Base-by-base conservation (phyloP, 345 rosid genomes). In the Boechera retrofracta region DNA sequence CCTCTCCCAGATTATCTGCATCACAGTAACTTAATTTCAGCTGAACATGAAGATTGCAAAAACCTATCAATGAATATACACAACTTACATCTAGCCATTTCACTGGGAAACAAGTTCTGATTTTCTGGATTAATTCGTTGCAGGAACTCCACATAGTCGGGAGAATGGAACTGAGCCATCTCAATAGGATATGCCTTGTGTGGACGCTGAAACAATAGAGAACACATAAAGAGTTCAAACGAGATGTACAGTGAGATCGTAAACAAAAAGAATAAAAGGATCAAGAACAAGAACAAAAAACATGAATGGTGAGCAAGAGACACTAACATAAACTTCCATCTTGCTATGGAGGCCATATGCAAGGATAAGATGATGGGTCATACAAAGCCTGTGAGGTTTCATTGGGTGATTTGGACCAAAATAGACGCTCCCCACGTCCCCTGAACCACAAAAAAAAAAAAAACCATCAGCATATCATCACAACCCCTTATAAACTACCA, bases 301-400 rank as follows among this genome's bases (percentile, higher is more conserved):
- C 59, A 31, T 44, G 54, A 33, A 52, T 31, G n/a, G 57, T 35
- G 58, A 61, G 18, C 57, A 79, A 54, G 39, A 80, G 64, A 13
- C 42, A 85, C 98, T 64, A 15, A 89, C 98, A 84, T 89, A 93
- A 77, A 96, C 80, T 83, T 95, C 97, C 99, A 96, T 96, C 84
- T 91, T 93, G 83, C 77, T 82, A 80, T 96, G 98, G 45, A 96
- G 98, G 2, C 90, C 96, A 71, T 96, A 96, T 6, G 97, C 81
- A 69, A 96, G 99, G 44, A 96, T 93, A 42, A 96, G 91, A 86
- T 96, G 99, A 79, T 93, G 99, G 1, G 98, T 93, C 98, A 96
- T 93, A 71, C 99, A 93, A 53, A 91, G 93, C 78, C 99, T 82
- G 79, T 96, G 98, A 1, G 98, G 99, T 73, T 93, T 91, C 99